Percentiles rank a stretch among this genome's conserved stretches.
phyloP scores from a whole-genome alignment of 495 filamentous ascomycete species.

The Xylaria venustula region DNA sequence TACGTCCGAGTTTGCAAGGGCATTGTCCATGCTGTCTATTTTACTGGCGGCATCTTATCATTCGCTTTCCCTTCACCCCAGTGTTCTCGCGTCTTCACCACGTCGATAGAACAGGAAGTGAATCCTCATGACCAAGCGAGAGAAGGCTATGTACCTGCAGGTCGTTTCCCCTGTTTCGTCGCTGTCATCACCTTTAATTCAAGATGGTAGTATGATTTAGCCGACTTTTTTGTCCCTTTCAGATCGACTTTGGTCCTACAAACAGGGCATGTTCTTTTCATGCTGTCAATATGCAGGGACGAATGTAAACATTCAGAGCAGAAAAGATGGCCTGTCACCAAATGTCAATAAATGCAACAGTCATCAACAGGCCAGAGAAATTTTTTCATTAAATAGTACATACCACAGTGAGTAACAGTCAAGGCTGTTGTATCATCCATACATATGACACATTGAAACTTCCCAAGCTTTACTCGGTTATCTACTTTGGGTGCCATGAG shows the following conservation, averaged over 20 bases:
- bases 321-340: conserved; percentile 71
- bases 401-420: conserved; percentile 83
- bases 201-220: conserved; percentile 53
- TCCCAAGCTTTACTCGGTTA: conserved; percentile 52
- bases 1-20: no score
- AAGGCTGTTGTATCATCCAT: conserved; percentile 73
- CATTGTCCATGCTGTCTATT: neutral
- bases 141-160: conserved; percentile 17
- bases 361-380: neutral
- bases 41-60: neutral
- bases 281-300: conserved; percentile 60
- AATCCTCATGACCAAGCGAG: neutral
- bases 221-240: conserved; percentile 41
- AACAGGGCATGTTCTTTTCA: conserved; percentile 50
- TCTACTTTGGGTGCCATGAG: conserved; percentile 50
- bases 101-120: conserved; percentile 6
- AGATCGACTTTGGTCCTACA: conserved; percentile 57
- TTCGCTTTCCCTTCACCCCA: neutral
- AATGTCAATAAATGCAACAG: neutral
- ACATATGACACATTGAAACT: conserved; percentile 78
- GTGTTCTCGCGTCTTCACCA: conserved; percentile 23
- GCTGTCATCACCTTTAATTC: conserved; percentile 60
- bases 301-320: conserved; percentile 79
- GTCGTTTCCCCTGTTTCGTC: conserved; percentile 45
- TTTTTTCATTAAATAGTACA: conserved; percentile 27